phyloP scores from a whole-genome alignment of 2,329 filamentous ascomycete species.

The Aspergillus transmontanensis region DNA sequence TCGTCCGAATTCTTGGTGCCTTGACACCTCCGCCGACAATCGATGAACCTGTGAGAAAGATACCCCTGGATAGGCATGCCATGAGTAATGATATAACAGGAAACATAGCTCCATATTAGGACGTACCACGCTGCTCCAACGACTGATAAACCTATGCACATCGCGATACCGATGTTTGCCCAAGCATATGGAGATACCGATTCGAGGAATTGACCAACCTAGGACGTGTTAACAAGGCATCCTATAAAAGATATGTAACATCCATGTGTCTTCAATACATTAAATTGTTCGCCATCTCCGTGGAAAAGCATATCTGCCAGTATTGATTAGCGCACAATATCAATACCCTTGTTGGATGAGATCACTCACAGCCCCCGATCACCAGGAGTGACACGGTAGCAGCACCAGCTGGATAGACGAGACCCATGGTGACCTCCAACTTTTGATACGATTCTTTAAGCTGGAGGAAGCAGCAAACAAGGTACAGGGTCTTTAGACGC shows the following conservation, averaged over 20 bases:
- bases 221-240: conserved; percentile 26
- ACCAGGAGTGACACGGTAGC: conserved; percentile 69
- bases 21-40: conserved; percentile 96
- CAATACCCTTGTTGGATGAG: conserved; percentile 12
- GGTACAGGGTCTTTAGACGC: conserved; percentile 21
- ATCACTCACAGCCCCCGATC: conserved; percentile 73
- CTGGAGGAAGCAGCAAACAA: conserved; percentile 23
- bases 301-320: conserved; percentile 94
- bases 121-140: conserved; percentile 92
- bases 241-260: no score
- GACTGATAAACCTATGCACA: conserved; percentile 95
- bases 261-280: conserved; percentile 58
- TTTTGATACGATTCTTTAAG: conserved; percentile 13
- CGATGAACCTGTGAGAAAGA: conserved; percentile 96
- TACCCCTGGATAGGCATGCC: conserved; percentile 69
- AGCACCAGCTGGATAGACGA: conserved; percentile 70
- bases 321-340: conserved; percentile 22
- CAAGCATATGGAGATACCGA: conserved; percentile 91
- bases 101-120: neutral
- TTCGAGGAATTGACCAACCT: conserved; percentile 93
- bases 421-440: conserved; percentile 62
- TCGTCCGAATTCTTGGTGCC: conserved; percentile 95
- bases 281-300: conserved; percentile 92
- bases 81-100: conserved; percentile 8
- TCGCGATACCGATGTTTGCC: conserved; percentile 84